These are phyloP conservation scores for Trametes cinnabarina DNA, from an alignment of 768 basidiomycete genomes.

Conservation along the genomic window DNA sequence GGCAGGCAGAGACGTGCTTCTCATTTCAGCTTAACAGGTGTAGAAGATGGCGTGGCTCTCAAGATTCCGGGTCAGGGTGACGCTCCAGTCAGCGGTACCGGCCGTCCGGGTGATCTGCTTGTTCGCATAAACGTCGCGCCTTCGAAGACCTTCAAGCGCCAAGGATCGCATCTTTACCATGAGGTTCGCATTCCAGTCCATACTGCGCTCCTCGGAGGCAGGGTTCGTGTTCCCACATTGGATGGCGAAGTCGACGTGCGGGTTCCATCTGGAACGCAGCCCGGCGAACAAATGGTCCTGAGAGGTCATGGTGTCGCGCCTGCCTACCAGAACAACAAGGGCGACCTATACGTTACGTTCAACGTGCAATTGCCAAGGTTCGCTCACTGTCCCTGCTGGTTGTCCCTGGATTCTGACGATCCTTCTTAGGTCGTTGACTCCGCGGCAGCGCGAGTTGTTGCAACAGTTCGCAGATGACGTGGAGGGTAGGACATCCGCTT, in stretches of 20 bases:
- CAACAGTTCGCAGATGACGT: constrained; percentile 90
- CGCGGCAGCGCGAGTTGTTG: constrained; percentile 81
- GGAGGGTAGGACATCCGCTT: constrained; percentile 56
- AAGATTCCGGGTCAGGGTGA: constrained; percentile 81
- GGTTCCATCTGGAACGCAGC: constrained; percentile 90
- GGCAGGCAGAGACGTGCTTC: neutral
- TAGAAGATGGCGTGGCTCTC: constrained; percentile 93
- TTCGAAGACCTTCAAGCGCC: constrained; percentile 83
- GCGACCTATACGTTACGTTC: constrained; percentile 90
- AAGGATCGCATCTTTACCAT: constrained; percentile 90
- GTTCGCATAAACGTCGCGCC: constrained; percentile 82
- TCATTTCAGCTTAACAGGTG: constrained; percentile 47
- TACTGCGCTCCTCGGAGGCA: constrained; percentile 88
- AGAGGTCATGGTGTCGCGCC: constrained; percentile 79
- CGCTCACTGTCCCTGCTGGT: constrained; percentile 28
- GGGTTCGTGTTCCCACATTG: constrained; percentile 87
- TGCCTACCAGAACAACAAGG: constrained; percentile 57
- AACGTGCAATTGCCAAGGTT: constrained; percentile 87
- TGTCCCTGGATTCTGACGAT: neutral
- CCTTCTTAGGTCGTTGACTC: constrained; percentile 66
- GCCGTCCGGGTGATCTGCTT: constrained; percentile 78
- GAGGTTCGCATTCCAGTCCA: constrained; percentile 89
- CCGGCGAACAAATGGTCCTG: constrained; percentile 95
- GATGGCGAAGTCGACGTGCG: constrained; percentile 96
- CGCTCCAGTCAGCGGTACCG: constrained; percentile 76